Base-by-base conservation (phyloP, 257 asterid species). In the Rhazya stricta region DNA sequence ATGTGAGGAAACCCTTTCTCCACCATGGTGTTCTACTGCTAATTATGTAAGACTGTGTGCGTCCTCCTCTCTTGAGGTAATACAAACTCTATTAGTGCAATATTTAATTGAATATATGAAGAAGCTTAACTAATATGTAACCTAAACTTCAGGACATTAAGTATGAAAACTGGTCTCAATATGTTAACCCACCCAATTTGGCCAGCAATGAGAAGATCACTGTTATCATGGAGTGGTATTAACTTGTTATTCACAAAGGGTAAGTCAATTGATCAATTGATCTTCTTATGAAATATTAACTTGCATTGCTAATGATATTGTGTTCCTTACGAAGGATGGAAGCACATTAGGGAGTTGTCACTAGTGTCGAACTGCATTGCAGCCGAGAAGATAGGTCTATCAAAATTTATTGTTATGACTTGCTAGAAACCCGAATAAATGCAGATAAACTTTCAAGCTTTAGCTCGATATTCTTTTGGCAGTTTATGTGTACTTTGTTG, bases 121-220 rank as follows among this genome's bases (percentile, higher is more conserved):
- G 61, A 9, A n/a, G n/a, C n/a, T 54, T 54, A 0, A 54, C n/a
- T 54, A 15, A 54, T 2, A 18, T 9, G n/a, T 29, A 8, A 8
- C n/a, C 32, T 62, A 25, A 25, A 48, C 39, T 71, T 53, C 86
- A 94, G 98, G 96, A 91, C 78, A 88, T 91, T 25, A 91, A 89
- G 82, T 27, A 87, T 62, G 93, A 86, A 62, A 97, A 94, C 30
- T 94, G 97, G 97, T 86, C 98, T 2, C 89, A 89, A 51, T 65
- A 84, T 67, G 98, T 94, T 13, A 97, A 68, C 98, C n/a, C n/a
- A n/a, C n/a, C n/a, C 98, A 16, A 91, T 94, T 77, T 94, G 98
- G 97, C 97, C 97, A 10, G 98, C 97, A 25, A 97, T 94, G 5
- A 88, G 91, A 73, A 89, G 81, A 67, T 84, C 96, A 9, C 96